phyloP scores from a whole-genome alignment of 2,329 filamentous ascomycete genomes.

The Fusarium sp. region DNA sequence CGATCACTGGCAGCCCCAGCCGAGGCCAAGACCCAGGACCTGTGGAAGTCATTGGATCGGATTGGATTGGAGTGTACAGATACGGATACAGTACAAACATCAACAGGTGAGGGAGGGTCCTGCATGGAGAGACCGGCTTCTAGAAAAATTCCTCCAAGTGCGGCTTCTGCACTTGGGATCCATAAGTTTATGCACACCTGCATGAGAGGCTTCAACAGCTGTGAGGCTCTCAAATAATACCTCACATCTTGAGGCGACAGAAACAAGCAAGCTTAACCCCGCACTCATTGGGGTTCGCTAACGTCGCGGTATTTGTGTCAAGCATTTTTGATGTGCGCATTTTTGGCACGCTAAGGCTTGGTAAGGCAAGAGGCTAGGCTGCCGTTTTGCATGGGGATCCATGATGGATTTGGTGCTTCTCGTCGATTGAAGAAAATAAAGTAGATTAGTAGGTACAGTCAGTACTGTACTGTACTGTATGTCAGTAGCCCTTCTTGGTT shows the following conservation, averaged over 20 bases:
- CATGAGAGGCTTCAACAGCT: constrained; percentile 31
- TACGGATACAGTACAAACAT: background rate
- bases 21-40: constrained; percentile 18
- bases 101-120: constrained; percentile 5
- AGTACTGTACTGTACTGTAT: background rate
- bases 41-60: background rate
- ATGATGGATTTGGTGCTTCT: background rate
- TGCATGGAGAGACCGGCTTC: constrained; percentile 38
- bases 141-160: constrained; percentile 43
- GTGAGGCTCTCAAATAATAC: constrained; percentile 22
- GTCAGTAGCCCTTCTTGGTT: background rate
- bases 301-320: constrained; percentile 25
- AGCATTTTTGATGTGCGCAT: constrained; percentile 7
- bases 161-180: constrained; percentile 26
- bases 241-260: constrained; percentile 15
- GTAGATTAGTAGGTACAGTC: background rate
- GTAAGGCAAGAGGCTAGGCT: constrained; percentile 15
- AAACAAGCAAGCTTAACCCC: constrained; percentile 14
- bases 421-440: constrained; percentile 15
- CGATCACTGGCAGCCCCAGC: constrained; percentile 31
- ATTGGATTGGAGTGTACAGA: constrained; percentile 13
- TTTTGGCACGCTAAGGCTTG: constrained; percentile 23
- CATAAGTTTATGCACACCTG: constrained; percentile 29
- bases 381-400: constrained; percentile 29
- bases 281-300: background rate